Conservation (phyloP, 2,329 filamentous ascomycete species). For the Pyrenochaeta sp. region DNA sequence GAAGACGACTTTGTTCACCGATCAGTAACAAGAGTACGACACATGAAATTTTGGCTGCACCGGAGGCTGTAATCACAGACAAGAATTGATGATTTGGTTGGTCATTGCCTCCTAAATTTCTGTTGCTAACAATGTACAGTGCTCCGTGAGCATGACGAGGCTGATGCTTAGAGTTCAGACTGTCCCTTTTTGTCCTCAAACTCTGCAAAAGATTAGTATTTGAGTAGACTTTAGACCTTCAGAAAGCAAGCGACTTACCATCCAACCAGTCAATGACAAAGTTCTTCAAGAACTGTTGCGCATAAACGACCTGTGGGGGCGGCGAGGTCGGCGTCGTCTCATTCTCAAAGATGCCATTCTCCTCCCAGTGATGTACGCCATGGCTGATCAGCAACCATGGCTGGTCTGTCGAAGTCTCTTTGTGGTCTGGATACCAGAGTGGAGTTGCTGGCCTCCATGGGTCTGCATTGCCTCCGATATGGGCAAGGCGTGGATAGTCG, state of each 20-base stretch:
- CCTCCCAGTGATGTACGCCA: slow-evolving; percentile 86
- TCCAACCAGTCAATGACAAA: slow-evolving; percentile 74
- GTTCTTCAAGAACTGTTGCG: slow-evolving; percentile 65
- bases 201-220: slow-evolving; percentile 5
- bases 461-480: slow-evolving; percentile 79
- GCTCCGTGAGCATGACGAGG: too few relatives aligned
- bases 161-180: slow-evolving; percentile 8
- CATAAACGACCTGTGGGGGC: slow-evolving; percentile 65
- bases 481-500: slow-evolving; percentile 76
- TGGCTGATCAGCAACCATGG: slow-evolving; percentile 77
- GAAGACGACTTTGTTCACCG: too few relatives aligned
- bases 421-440: slow-evolving; percentile 68
- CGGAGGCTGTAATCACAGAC: too few relatives aligned
- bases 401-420: slow-evolving; percentile 69
- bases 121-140: too few relatives aligned
- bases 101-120: too few relatives aligned
- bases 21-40: too few relatives aligned
- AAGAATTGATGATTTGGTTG: too few relatives aligned
- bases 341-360: slow-evolving; percentile 72
- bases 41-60: too few relatives aligned
- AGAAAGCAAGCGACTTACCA: slow-evolving; percentile 37
- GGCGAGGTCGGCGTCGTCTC: slow-evolving; percentile 68
- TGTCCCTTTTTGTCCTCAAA: slow-evolving; percentile 14
- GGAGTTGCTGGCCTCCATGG: slow-evolving; percentile 81
- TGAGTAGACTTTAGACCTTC: neutral